Percentiles rank a stretch among this genome's conserved stretches.
Evolutionary conservation across 306 rosid genomes (phyloP).

Genomic region (Sechiopsis laciniata): DNA sequence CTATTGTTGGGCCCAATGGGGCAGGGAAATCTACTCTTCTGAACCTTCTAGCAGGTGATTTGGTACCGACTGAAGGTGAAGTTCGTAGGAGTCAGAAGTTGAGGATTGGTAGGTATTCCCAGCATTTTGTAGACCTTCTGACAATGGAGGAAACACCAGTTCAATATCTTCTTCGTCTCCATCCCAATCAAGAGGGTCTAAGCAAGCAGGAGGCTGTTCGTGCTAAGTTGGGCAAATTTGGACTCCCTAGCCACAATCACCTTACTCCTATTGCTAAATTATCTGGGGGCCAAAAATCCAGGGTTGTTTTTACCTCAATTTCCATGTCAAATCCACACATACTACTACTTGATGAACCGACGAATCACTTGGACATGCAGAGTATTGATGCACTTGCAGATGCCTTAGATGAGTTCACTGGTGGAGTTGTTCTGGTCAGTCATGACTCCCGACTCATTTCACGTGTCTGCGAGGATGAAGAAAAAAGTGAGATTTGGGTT

Average conservation of each 20-base stretch:
- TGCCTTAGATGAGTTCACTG: slow-evolving; percentile 59
- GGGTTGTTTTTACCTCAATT: slow-evolving; percentile 76
- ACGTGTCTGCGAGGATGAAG: slow-evolving; percentile 65
- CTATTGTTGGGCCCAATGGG: slow-evolving; percentile 63
- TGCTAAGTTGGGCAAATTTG: slow-evolving; percentile 61
- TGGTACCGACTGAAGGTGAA: slow-evolving; percentile 59
- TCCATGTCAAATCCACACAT: slow-evolving; percentile 84
- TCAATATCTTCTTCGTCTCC: slow-evolving; percentile 61
- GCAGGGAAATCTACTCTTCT: slow-evolving; percentile 60
- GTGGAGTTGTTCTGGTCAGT: slow-evolving; percentile 72
- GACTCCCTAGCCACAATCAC: slow-evolving; percentile 67
- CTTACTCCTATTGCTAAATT: slow-evolving; percentile 64
- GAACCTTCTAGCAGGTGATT: slow-evolving; percentile 63
- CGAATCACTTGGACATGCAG: slow-evolving; percentile 77
- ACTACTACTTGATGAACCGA: slow-evolving; percentile 69
- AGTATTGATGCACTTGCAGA: slow-evolving; percentile 72
- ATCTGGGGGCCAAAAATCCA: slow-evolving; percentile 62
- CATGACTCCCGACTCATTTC: slow-evolving; percentile 74
- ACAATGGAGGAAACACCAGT: slow-evolving; percentile 64
- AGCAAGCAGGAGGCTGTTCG: slow-evolving; percentile 74
- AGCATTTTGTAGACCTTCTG: slow-evolving; percentile 60
- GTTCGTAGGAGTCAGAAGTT: slow-evolving; percentile 62
- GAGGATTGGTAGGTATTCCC: slow-evolving; percentile 62
- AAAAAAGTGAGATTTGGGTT: slow-evolving; percentile 74
- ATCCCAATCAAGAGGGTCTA: slow-evolving; percentile 64